phyloP scores from a whole-genome alignment of 1,284 basidiomycete species.

The Puccinia polysora region DNA sequence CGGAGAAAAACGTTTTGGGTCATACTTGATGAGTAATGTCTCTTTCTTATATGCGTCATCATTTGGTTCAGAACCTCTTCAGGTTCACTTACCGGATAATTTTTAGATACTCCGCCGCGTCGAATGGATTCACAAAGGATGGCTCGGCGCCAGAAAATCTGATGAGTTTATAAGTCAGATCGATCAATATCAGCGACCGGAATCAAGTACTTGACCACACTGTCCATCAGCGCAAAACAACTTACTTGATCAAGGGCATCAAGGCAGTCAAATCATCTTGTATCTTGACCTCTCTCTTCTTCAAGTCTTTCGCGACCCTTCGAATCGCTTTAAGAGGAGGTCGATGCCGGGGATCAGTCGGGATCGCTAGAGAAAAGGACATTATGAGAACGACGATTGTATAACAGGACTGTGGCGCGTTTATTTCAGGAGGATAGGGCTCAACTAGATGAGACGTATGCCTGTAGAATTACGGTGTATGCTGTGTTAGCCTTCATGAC shows the following conservation, averaged over 20 bases:
- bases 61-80: not conserved
- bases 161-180: constrained; percentile 2
- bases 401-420: constrained; percentile 34
- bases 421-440: constrained; percentile 17
- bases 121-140: constrained; percentile 47
- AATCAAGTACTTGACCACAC: constrained; percentile 22
- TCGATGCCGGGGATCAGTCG: constrained; percentile 35
- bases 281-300: constrained; percentile 51
- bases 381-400: not conserved
- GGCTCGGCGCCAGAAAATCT: constrained; percentile 46
- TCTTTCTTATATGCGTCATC: not conserved
- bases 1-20: not conserved
- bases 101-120: constrained; percentile 36
- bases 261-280: constrained; percentile 52
- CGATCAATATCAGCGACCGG: not conserved
- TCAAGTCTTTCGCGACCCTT: constrained; percentile 51
- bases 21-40: not conserved
- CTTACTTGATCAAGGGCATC: constrained; percentile 53
- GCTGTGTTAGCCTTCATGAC: constrained; percentile 49
- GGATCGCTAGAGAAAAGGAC: not conserved
- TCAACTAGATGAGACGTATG: constrained; percentile 49
- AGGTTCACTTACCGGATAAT: not conserved
- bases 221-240: constrained; percentile 44
- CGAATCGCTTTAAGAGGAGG: constrained; percentile 49
- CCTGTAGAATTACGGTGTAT: constrained; percentile 52